phyloP scores from a whole-genome alignment of 768 basidiomycete genomes.

The Tricholoma sp. region DNA sequence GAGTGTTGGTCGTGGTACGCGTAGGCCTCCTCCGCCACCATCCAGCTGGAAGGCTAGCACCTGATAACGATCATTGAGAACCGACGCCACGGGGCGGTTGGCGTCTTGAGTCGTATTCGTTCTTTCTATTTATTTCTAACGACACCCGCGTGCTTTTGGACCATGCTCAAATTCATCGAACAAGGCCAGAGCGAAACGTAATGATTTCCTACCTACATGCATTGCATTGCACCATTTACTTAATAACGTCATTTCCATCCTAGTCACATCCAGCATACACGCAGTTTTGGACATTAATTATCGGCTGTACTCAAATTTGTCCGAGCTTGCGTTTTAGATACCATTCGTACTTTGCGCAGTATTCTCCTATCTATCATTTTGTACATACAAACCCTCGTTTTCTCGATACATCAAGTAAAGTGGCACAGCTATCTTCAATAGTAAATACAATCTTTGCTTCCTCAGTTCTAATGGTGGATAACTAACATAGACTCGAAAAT shows the following conservation, averaged over 20 bases:
- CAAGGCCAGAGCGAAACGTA: constrained; percentile 1
- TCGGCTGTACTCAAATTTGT: background rate
- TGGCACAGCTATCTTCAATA: too few relatives aligned
- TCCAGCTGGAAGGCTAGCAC: constrained; percentile 56
- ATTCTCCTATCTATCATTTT: too few relatives aligned
- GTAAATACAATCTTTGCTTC: too few relatives aligned
- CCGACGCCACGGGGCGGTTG: constrained; percentile 1
- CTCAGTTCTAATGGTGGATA: too few relatives aligned
- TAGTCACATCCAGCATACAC: constrained; percentile 9
- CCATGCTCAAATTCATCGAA: constrained; percentile 8
- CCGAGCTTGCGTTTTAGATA: too few relatives aligned
- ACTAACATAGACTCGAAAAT: too few relatives aligned
- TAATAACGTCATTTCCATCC: constrained; percentile 9
- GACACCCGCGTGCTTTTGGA: constrained; percentile 8
- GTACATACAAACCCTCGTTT: too few relatives aligned
- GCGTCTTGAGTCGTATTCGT: constrained; percentile 1
- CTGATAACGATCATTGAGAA: constrained; percentile 10
- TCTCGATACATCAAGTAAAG: too few relatives aligned
- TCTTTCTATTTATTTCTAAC: constrained; percentile 4
- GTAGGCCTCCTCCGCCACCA: constrained; percentile 45
- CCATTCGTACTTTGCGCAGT: too few relatives aligned
- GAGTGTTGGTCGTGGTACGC: constrained; percentile 20
- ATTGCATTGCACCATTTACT: constrained; percentile 6
- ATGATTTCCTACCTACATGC: background rate
- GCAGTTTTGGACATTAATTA: constrained; percentile 15